phyloP scores from a whole-genome alignment of 768 basidiomycete genomes.

The Lactarius indigo region DNA sequence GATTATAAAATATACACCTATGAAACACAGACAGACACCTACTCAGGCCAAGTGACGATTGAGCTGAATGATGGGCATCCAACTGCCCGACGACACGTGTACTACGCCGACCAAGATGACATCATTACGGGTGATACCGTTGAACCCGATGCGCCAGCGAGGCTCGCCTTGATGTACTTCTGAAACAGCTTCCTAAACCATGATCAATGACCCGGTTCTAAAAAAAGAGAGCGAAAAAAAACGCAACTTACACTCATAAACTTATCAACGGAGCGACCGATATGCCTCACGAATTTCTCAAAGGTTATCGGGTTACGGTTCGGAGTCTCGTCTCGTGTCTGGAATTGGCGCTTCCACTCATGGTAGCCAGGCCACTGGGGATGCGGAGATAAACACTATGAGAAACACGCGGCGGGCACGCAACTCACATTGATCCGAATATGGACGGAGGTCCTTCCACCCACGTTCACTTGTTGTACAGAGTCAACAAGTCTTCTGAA shows the following conservation, averaged over 20 bases:
- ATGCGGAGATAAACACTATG: neutral
- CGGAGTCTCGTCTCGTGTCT: slow-evolving; percentile 24
- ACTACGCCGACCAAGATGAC: slow-evolving; percentile 22
- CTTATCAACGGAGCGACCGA: slow-evolving; percentile 24
- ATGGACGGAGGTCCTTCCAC: slow-evolving; percentile 24
- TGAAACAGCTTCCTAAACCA: slow-evolving; percentile 11
- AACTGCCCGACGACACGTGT: slow-evolving; percentile 26
- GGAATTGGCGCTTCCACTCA: slow-evolving; percentile 27
- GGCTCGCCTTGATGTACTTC: slow-evolving; percentile 18
- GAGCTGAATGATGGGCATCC: slow-evolving; percentile 27
- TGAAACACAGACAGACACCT: neutral
- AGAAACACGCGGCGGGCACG: no score
- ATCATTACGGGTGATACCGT: slow-evolving; percentile 20
- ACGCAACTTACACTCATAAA: slow-evolving; percentile 18
- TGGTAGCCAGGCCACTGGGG: slow-evolving; percentile 24
- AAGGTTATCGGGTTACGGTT: slow-evolving; percentile 23
- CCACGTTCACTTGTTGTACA: slow-evolving; percentile 16
- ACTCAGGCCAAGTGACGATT: slow-evolving; percentile 20
- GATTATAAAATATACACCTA: slow-evolving; percentile 1
- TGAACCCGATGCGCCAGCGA: slow-evolving; percentile 22
- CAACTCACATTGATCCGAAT: slow-evolving; percentile 23
- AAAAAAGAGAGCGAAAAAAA: neutral
- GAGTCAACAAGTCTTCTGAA: slow-evolving; percentile 20
- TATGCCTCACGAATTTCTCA: slow-evolving; percentile 23
- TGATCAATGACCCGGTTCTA: neutral